Conservation (phyloP, 331 rosid species). For the Telfairia occidentalis region DNA sequence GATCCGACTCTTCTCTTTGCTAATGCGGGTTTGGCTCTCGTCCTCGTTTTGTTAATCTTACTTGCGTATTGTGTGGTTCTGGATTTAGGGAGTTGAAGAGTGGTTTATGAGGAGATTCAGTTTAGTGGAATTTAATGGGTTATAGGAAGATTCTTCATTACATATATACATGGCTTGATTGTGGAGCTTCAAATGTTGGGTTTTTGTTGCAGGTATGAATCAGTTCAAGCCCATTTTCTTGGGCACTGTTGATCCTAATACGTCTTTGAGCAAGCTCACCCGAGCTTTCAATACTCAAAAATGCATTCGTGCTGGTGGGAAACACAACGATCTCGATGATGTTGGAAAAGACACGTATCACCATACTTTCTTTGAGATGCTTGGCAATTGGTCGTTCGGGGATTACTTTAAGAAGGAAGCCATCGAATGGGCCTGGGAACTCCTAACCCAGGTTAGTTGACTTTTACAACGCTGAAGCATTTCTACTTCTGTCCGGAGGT, state of each 20-base stretch:
- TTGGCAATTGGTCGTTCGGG: conserved; percentile 96
- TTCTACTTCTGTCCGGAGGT: too few relatives aligned
- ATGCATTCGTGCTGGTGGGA: conserved; percentile 93
- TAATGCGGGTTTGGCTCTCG: conserved; percentile 52
- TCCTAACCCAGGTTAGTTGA: conserved; percentile 55
- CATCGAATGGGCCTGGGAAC: conserved; percentile 89
- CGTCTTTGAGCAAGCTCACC: conserved; percentile 56
- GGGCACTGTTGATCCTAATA: conserved; percentile 86
- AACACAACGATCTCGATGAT: conserved; percentile 89
- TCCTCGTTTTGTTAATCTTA: background rate
- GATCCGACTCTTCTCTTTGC: conserved; percentile 88
- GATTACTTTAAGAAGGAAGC: conserved; percentile 86
- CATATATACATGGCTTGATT: background rate
- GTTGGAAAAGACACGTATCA: conserved; percentile 98
- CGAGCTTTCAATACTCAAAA: conserved; percentile 88
- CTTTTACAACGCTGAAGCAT: background rate
- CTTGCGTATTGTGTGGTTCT: background rate
- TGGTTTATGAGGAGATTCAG: background rate
- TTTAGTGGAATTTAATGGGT: background rate
- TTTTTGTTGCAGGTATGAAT: conserved; percentile 58
- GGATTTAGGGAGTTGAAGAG: background rate
- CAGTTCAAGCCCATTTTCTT: conserved; percentile 86
- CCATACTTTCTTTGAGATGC: conserved; percentile 96
- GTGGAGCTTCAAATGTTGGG: background rate
- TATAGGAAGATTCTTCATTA: background rate